Conservation (phyloP, 106 monocot genomes). For the Dendrobium chrysotoxum region DNA sequence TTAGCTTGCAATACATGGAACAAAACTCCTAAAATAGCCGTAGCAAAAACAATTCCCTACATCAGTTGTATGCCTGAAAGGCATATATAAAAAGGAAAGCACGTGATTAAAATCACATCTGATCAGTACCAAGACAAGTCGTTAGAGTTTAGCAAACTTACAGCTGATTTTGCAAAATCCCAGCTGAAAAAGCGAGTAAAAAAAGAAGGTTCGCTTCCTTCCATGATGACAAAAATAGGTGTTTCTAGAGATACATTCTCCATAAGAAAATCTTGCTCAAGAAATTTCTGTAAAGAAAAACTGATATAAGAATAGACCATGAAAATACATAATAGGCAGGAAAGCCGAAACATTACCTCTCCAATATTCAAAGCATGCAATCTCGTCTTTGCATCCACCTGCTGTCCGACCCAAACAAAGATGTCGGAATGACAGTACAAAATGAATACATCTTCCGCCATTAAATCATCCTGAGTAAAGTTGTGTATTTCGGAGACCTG, state of each 20-base stretch:
- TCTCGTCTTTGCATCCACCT: slow-evolving; percentile 54
- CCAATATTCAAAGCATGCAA: slow-evolving; percentile 61
- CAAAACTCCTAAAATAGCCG: not conserved
- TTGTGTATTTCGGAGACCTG: slow-evolving; percentile 75
- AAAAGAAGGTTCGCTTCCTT: slow-evolving; percentile 86
- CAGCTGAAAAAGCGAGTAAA: slow-evolving; percentile 96
- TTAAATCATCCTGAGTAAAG: slow-evolving; percentile 89
- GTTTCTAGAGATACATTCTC: slow-evolving; percentile 64
- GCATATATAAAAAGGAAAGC: not conserved
- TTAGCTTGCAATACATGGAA: not conserved
- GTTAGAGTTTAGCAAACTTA: slow-evolving; percentile 25
- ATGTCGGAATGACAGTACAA: slow-evolving; percentile 58
- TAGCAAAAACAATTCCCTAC: not conserved
- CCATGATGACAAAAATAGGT: slow-evolving; percentile 65
- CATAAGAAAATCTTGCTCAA: slow-evolving; percentile 68
- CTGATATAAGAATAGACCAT: not conserved
- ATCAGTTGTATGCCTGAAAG: not conserved
- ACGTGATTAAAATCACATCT: not conserved
- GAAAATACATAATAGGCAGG: not conserved
- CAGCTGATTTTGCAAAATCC: slow-evolving; percentile 76
- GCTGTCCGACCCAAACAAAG: slow-evolving; percentile 82
- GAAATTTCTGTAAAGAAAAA: slow-evolving; percentile 65
- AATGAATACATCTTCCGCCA: slow-evolving; percentile 87
- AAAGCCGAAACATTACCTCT: slow-evolving; percentile 42
- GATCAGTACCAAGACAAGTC: not conserved